Evolutionary conservation across 164 flowering plant species (phyloP).

Genomic region (Aristolochia californica): DNA sequence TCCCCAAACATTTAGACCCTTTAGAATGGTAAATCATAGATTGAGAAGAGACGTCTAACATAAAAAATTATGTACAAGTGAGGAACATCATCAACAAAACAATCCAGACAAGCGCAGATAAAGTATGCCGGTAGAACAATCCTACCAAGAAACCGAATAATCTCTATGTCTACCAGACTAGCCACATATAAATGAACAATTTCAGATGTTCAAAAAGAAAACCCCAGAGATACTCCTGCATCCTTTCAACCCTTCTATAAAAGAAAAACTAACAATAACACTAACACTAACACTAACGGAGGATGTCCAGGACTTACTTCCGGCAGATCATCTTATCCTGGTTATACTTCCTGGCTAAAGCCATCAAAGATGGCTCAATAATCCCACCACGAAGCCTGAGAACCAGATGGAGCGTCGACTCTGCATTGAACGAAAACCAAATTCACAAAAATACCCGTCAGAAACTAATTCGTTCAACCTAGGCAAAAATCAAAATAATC

Average conservation of each 20-base stretch:
- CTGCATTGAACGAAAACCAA: slow-evolving; percentile 6
- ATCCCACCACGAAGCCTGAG: slow-evolving; percentile 31
- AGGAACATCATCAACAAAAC: too few relatives aligned
- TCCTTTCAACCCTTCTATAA: too few relatives aligned
- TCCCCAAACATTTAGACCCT: too few relatives aligned
- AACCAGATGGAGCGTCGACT: slow-evolving; percentile 24
- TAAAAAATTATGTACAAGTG: too few relatives aligned
- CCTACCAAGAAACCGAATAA: background rate
- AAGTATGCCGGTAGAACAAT: background rate
- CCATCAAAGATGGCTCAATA: slow-evolving; percentile 25
- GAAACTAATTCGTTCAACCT: background rate
- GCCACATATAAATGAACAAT: too few relatives aligned
- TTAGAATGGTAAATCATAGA: too few relatives aligned
- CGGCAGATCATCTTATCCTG: slow-evolving; percentile 26
- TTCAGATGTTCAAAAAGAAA: background rate
- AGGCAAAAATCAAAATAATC: background rate
- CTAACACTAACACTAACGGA: too few relatives aligned
- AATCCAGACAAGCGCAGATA: too few relatives aligned
- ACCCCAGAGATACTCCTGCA: background rate
- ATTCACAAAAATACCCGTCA: background rate
- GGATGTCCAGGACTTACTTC: slow-evolving; percentile 11
- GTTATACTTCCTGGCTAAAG: slow-evolving; percentile 19
- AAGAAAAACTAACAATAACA: too few relatives aligned
- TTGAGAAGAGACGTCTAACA: too few relatives aligned
- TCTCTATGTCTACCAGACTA: too few relatives aligned